phyloP scores from a whole-genome alignment of 371 early-diverging fungal genomes.

The Dichotomocladium elegans region DNA sequence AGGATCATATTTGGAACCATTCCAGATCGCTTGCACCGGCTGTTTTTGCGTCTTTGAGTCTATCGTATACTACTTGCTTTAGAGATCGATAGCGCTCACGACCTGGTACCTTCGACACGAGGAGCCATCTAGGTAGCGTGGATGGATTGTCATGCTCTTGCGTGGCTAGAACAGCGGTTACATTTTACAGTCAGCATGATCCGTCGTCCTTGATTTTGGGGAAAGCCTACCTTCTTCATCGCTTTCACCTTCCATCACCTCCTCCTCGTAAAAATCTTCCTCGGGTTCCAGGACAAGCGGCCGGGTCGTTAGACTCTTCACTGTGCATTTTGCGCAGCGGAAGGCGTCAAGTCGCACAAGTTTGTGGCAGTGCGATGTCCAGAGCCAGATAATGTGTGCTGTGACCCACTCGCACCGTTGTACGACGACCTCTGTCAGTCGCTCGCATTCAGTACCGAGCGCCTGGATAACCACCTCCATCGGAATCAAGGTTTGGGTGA shows the following conservation, averaged over 20 bases:
- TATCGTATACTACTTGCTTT: conserved; percentile 20
- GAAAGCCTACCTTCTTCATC: no score
- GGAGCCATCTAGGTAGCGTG: background rate
- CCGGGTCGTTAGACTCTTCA: conserved; percentile 19
- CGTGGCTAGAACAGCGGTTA: background rate
- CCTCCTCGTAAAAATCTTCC: no score
- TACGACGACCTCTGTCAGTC: conserved; percentile 41
- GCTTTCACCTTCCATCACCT: no score
- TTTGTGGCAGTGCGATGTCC: conserved; percentile 35
- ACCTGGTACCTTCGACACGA: background rate
- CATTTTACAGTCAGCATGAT: no score
- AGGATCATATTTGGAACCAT: conserved; percentile 18
- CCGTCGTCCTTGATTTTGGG: background rate
- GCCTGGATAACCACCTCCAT: conserved; percentile 39
- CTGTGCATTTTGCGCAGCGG: conserved; percentile 38
- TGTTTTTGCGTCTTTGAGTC: conserved; percentile 29
- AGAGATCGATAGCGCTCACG: conserved; percentile 18
- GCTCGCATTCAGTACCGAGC: conserved; percentile 42
- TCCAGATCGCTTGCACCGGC: conserved; percentile 26
- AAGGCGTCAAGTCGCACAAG: conserved; percentile 43
- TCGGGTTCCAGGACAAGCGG: no score
- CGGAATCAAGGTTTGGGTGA: conserved; percentile 49
- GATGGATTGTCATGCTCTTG: background rate
- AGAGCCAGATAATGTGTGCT: conserved; percentile 41
- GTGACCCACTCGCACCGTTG: conserved; percentile 62